Base-by-base conservation (phyloP, 495 filamentous ascomycete species). In the Bathelium albidoporum region DNA sequence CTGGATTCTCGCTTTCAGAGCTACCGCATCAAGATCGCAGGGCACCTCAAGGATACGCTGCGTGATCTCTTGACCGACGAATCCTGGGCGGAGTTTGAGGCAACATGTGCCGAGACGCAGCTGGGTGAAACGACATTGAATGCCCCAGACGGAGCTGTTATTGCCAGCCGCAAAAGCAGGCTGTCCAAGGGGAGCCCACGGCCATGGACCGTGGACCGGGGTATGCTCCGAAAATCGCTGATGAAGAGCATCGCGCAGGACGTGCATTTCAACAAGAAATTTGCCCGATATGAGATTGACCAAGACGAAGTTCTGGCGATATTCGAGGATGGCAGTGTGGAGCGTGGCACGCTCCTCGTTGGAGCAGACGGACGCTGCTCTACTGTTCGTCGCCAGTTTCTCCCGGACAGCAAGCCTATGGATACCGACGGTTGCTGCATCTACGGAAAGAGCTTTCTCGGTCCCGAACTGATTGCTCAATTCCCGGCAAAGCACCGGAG, bases 321-420 rank as follows among this genome's bases (percentile, higher is more conserved):
- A 45, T 82, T 81, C 58, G 45, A 66, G 18, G 76, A 81, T 62
- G 77, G 77, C n/a, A 72, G 71, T 18, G 64, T 58, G 2, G 72
- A 66, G 20, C 39, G 71, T 7, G 79, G 78, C 11, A 63, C 65
- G 9, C 59, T 82, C 0, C 68, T 82, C 16, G 73, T 82, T n/a
- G 79, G 79, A 18, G 79, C 79, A 24, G 79, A 82, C 59, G 79
- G 79, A 18, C 61, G 74, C 14, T 68, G 69, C 29, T 80, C 76
- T 41, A 55, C 64, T 28, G 71, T 80, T 55, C 73, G 77, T 24
- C 72, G 66, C 62, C 76, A 80, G 63, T 68, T 77, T 44, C 65
- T 81, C 9, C 79, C 80, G 14, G 55, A 74, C n/a, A 75, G 72
- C 59, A 64, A 66, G 29, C 64, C 72, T 24, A 55, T 81, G 10